These are phyloP conservation scores for Mycena venus DNA, from an alignment of 768 basidiomycete species.

Conservation along the genomic window DNA sequence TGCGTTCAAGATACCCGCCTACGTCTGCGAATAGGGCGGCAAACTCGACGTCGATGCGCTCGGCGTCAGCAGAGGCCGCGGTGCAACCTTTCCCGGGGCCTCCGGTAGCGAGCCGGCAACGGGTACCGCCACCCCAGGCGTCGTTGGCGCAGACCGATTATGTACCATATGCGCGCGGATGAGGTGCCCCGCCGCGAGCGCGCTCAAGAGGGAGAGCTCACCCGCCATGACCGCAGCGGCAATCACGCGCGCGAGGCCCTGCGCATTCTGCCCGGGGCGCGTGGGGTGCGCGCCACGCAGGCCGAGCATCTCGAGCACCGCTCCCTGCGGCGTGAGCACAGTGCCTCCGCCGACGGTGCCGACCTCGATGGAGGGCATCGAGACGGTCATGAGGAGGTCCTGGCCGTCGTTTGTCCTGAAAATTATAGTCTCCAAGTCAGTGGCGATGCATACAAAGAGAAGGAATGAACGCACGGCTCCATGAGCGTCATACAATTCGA, in stretches of 20 bases:
- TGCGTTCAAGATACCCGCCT: no score
- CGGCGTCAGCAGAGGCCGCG: slow-evolving; percentile 40
- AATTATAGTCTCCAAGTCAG: slow-evolving; percentile 19
- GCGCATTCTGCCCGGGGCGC: slow-evolving; percentile 90
- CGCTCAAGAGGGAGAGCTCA: slow-evolving; percentile 91
- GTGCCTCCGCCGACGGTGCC: slow-evolving; percentile 98
- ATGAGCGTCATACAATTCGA: slow-evolving; percentile 99
- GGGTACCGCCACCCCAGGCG: slow-evolving; percentile 66
- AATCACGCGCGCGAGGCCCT: slow-evolving; percentile 90
- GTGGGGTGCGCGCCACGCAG: slow-evolving; percentile 91
- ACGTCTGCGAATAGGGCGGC: slow-evolving; percentile 54
- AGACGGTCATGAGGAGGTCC: slow-evolving; percentile 92
- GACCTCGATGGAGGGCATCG: slow-evolving; percentile 99
- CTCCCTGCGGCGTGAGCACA: slow-evolving; percentile 88
- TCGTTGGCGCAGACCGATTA: slow-evolving; percentile 88
- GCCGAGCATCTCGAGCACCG: slow-evolving; percentile 95
- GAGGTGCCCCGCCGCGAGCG: slow-evolving; percentile 94
- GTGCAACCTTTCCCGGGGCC: slow-evolving; percentile 5
- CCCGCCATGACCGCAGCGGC: slow-evolving; percentile 97
- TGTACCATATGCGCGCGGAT: slow-evolving; percentile 94
- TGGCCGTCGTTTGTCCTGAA: slow-evolving; percentile 86
- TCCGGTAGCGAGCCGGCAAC: slow-evolving; percentile 26
- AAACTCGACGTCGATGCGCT: slow-evolving; percentile 55
- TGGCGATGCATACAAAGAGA: background rate
- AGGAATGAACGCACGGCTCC: slow-evolving; percentile 85